Base-by-base conservation (phyloP, 768 basidiomycete genomes). In the Hericium rajendrae region DNA sequence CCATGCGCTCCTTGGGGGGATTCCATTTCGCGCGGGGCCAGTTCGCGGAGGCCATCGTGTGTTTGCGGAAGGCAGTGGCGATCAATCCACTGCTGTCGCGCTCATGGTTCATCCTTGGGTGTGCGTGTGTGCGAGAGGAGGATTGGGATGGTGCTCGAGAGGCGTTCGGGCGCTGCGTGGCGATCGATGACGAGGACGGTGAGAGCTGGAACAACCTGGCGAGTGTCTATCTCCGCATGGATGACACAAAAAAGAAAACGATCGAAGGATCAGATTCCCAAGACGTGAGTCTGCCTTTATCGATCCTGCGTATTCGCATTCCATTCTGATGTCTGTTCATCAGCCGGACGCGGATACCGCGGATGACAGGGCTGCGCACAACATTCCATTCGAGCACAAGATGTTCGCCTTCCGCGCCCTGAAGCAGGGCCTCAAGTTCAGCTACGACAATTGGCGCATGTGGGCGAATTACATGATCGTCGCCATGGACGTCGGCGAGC, bases 171-270 rank as follows among this genome's bases (percentile, higher is more conserved):
- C 78, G 94, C 13, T 93, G 92, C 64, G 94, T 97, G 0, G 74
- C 82, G 12, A 85, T 98, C 58, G 95, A 98, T 59, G 92, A 94
- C 58, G 97, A 98, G 62, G 94, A 99, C 66, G 92, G 83, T 3
- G 95, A 98, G 77, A 95, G 93, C 63, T 98, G 97, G 97, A 95
- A 88, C 64, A 99, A 99, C 69, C 75, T 99, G 60, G 97, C 95
- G 38, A 93, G 87, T 57, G 85, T 94, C 67, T 97, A 97, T 71
- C 80, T 99, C 60, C 85, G 91, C 49, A 78, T 95, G 70, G 86
- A 83, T 18, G n/a, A 38, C 56, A 1, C 76, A 76, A 53, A 66
- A 67, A 2, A 69, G 60, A 53, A 62, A 67, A 61, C 71, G 64
- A 58, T 8, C 28, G 70, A 70, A 32, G 73, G 64, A 38, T 15